A percentile compares a stretch with the other conserved stretches of the same genome.
These are phyloP conservation scores for Raffaelea albimanens DNA, from an alignment of 2,329 filamentous ascomycete species.

Conservation along the genomic window DNA sequence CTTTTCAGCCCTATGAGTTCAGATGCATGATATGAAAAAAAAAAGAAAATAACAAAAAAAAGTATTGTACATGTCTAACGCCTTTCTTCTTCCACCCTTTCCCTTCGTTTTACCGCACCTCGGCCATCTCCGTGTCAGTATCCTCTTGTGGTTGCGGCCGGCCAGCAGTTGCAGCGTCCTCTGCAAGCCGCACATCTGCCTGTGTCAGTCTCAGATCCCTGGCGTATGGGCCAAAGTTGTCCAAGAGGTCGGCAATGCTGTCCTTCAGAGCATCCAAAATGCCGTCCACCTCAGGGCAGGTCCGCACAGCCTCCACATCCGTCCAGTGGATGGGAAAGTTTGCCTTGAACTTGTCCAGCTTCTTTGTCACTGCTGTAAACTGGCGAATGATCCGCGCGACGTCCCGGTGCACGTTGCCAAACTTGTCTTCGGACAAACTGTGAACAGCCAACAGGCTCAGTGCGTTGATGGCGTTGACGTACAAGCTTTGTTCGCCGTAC, in stretches of 20 bases:
- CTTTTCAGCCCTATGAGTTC: no score
- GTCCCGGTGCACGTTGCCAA: constrained; percentile 77
- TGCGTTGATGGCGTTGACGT: constrained; percentile 63
- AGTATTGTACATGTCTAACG: neutral
- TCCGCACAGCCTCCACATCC: constrained; percentile 50
- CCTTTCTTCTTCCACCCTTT: no score
- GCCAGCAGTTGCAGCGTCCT: constrained; percentile 40
- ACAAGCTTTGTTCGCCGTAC: constrained; percentile 57
- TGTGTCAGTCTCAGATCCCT: constrained; percentile 58
- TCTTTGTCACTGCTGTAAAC: constrained; percentile 58
- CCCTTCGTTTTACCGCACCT: constrained; percentile 1
- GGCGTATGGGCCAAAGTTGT: constrained; percentile 66
- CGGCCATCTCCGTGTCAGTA: constrained; percentile 1
- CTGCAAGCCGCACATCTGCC: constrained; percentile 64
- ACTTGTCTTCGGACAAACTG: constrained; percentile 72
- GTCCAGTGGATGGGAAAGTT: constrained; percentile 65
- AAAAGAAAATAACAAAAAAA: no score
- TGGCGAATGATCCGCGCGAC: constrained; percentile 65
- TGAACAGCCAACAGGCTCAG: constrained; percentile 60
- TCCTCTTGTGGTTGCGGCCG: constrained; percentile 7
- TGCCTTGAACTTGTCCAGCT: constrained; percentile 58
- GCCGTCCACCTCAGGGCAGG: constrained; percentile 59
- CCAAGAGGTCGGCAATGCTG: constrained; percentile 56
- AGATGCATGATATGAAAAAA: no score
- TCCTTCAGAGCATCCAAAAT: constrained; percentile 56